Evolutionary conservation across 2,329 filamentous ascomycete species (phyloP).

Genomic region (Fusarium siculi): DNA sequence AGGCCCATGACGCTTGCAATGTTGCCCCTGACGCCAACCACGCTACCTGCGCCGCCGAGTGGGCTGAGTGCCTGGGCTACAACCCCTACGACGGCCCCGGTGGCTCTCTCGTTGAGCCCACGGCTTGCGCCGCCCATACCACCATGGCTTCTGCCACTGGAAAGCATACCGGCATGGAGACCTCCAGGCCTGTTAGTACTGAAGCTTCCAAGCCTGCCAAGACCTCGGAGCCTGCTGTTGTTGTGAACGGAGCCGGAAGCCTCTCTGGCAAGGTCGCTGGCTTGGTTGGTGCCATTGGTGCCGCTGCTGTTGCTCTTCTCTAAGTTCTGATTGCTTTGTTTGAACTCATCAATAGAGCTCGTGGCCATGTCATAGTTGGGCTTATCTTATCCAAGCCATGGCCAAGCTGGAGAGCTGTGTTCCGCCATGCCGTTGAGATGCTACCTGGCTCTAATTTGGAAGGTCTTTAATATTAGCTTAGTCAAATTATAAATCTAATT

Average conservation of each 20-base stretch:
- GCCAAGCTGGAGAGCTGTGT: too few relatives aligned
- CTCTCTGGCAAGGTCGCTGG: neutral
- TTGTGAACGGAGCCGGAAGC: conserved; percentile 10
- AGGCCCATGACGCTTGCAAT: neutral
- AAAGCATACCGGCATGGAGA: neutral
- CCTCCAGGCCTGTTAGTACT: neutral
- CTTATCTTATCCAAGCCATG: too few relatives aligned
- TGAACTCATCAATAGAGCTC: too few relatives aligned
- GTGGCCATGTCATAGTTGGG: too few relatives aligned
- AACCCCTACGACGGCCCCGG: conserved; percentile 1
- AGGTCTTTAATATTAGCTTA: neutral
- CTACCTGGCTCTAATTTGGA: neutral
- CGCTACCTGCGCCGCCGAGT: conserved; percentile 3
- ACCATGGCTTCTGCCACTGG: neutral
- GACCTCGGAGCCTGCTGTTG: neutral
- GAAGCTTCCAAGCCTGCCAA: neutral
- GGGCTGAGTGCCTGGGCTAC: neutral
- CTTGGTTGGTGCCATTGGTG: conserved; percentile 1
- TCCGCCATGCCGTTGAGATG: neutral
- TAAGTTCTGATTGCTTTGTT: neutral
- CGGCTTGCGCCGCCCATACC: neutral
- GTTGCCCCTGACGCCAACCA: conserved; percentile 6
- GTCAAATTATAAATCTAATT: neutral
- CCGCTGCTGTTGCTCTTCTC: conserved; percentile 1
- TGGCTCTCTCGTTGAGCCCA: neutral